Conservation (phyloP, 148 eudicot genomes). For the Rheum nobile region DNA sequence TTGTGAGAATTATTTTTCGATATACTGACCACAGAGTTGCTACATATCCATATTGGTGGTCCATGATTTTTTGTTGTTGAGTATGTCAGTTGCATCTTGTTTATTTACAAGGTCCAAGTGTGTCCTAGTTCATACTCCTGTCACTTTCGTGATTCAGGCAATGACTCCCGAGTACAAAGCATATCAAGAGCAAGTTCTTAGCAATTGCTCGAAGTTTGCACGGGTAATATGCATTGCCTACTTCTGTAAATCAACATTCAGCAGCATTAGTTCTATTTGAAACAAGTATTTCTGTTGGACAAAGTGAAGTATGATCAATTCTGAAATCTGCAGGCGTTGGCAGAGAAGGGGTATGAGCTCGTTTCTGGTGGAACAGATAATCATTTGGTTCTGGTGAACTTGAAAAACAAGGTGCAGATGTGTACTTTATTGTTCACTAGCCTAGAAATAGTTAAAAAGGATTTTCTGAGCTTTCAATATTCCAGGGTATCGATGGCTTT, state of each 20-base stretch:
- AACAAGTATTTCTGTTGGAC: not conserved
- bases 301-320: not conserved
- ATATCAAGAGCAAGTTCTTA: constrained; percentile 96
- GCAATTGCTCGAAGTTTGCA: constrained; percentile 83
- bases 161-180: constrained; percentile 86
- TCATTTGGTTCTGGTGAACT: constrained; percentile 85
- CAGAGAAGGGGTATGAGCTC: constrained; percentile 66
- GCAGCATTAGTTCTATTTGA: not conserved
- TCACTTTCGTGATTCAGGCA: constrained; percentile 36
- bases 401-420: constrained; percentile 73
- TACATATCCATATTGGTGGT: not conserved
- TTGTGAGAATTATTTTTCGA: not conserved
- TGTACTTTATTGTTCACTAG: not conserved
- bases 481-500: constrained; percentile 95
- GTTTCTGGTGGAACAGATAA: constrained; percentile 99
- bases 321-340: constrained; percentile 54
- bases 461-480: not conserved
- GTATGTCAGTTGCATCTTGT: not conserved
- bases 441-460: too few relatives aligned
- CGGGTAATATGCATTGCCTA: constrained; percentile 31
- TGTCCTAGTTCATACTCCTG: not conserved
- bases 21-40: not conserved
- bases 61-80: not conserved
- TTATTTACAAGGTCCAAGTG: too few relatives aligned
- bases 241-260: not conserved